Base-by-base conservation (phyloP, 164 flowering plant genomes). In the Vitis amurensis region DNA sequence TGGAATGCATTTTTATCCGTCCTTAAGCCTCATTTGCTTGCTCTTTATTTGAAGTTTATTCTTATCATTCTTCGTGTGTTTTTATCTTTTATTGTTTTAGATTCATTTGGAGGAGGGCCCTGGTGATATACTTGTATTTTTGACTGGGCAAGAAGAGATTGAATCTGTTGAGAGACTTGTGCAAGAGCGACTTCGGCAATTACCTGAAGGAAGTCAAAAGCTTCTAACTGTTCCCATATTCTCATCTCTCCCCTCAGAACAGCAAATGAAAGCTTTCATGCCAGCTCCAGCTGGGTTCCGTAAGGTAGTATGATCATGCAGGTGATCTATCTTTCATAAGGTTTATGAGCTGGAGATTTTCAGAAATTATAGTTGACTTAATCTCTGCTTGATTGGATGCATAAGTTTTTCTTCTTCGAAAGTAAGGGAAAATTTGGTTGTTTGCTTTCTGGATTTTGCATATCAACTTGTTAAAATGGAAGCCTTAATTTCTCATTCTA, bases 121-220 rank as follows among this genome's bases (percentile, higher is more conserved):
- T 52, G 99, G 99, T 74, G 97, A 93, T 80, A 73, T 93, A 70
- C 97, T 95, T 74, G 93, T 90, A 15, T 95, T 95, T 78, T 81
- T 95, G 74, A 93, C 98, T 30, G 99, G 99, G 63, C 97, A 95
- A 87, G 99, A 93, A 72, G 99, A 95, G 83, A 95, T 95, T 78
- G 98, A 95, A 88, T 84, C 96, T 62, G 84, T 88, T 62, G 96
- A 90, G 76, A 86, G 88, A 67, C 86, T 88, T 75, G 71, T 90
- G 23, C 83, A 81, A 56, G 94, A 90, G 66, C 77, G 77, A 70
- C 76, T 84, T 63, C 77, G 57, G 11, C 84, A 89, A 66, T 78
- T 95, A 69, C 87, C 97, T 64, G 89, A 85, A 78, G 75, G 52
- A 59, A 71, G 67, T 50, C 82, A 68, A 71, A 90, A 89, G 55